These are phyloP conservation scores for Nitzschia inconspicua DNA, from an alignment of 108 stramenopile species.

Conservation along the genomic window DNA sequence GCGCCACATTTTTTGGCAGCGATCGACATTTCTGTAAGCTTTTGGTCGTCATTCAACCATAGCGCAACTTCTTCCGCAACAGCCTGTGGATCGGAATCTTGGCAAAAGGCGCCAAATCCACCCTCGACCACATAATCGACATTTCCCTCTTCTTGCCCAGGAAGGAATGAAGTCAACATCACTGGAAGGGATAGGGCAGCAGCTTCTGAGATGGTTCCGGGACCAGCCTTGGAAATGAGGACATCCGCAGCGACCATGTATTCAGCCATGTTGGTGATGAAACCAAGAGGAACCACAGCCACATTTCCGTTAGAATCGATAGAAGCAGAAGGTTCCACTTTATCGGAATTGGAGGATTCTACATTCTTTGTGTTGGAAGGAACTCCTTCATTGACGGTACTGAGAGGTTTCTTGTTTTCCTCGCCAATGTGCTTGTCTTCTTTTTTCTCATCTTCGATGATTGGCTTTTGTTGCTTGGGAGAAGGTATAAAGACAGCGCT, in stretches of 20 bases:
- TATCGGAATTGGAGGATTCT: not conserved
- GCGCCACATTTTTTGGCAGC: slow-evolving; percentile 62
- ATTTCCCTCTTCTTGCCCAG: slow-evolving; percentile 90
- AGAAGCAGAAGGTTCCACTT: not conserved
- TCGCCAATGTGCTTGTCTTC: slow-evolving; percentile 14
- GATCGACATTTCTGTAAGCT: slow-evolving; percentile 53
- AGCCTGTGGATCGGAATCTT: slow-evolving; percentile 67
- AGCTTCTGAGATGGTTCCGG: slow-evolving; percentile 97
- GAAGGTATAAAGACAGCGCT: slow-evolving; percentile 31
- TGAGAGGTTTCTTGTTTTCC: not conserved
- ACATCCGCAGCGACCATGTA: slow-evolving; percentile 97
- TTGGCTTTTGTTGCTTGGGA: slow-evolving; percentile 7
- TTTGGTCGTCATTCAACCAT: slow-evolving; percentile 63
- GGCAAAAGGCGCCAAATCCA: slow-evolving; percentile 70
- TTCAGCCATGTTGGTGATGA: slow-evolving; percentile 93
- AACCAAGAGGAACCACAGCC: slow-evolving; percentile 76
- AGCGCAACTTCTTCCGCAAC: slow-evolving; percentile 68
- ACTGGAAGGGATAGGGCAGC: slow-evolving; percentile 90
- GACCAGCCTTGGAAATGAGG: slow-evolving; percentile 95
- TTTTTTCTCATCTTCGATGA: slow-evolving; percentile 24
- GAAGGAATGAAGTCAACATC: slow-evolving; percentile 87
- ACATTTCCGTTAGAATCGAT: slow-evolving; percentile 41
- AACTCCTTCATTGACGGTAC: not conserved
- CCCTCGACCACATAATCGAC: slow-evolving; percentile 82
- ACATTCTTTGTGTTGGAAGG: not conserved